A percentile compares a stretch with the other conserved stretches of the same genome.
These are phyloP conservation scores for Taphrina sp. DNA, from an alignment of 1,139 yeast genomes.

Conservation along the genomic window DNA sequence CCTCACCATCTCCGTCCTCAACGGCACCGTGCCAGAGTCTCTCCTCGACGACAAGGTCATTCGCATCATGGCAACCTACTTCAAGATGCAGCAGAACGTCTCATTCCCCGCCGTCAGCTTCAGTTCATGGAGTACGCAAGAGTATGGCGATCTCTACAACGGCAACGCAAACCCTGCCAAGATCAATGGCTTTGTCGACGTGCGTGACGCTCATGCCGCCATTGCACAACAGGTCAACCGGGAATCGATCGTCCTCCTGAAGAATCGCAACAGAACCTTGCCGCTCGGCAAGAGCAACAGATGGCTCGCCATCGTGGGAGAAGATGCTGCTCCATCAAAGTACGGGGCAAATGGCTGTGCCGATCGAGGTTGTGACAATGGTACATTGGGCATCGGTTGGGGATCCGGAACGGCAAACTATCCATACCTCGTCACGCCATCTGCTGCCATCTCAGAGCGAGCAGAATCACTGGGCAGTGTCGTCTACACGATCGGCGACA, in stretches of 20 bases:
- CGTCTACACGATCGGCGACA: constrained; percentile 41
- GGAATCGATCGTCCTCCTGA: constrained; percentile 58
- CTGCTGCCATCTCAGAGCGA: constrained; percentile 42
- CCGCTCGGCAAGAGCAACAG: constrained; percentile 54
- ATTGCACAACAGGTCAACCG: constrained; percentile 56
- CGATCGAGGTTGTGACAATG: constrained; percentile 42
- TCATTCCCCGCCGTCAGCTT: constrained; percentile 22
- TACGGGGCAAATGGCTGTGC: constrained; percentile 48
- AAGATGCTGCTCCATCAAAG: constrained; percentile 41
- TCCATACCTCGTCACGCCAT: constrained; percentile 58
- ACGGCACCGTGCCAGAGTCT: constrained; percentile 56
- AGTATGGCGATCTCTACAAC: constrained; percentile 17
- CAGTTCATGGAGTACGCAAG: constrained; percentile 6
- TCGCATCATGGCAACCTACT: constrained; percentile 60
- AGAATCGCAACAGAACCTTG: constrained; percentile 53
- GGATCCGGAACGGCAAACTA: constrained; percentile 53
- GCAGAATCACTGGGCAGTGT: constrained; percentile 37
- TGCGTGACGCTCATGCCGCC: constrained; percentile 53
- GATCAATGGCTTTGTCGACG: constrained; percentile 58
- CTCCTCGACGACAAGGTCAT: constrained; percentile 64
- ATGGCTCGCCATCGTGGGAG: constrained; percentile 50
- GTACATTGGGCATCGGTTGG: constrained; percentile 48
- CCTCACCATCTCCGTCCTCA: constrained; percentile 56
- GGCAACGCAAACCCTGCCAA: background rate
- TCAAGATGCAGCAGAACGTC: constrained; percentile 41